phyloP scores from a whole-genome alignment of 208 protist species.

The Phytomonas sp. region DNA sequence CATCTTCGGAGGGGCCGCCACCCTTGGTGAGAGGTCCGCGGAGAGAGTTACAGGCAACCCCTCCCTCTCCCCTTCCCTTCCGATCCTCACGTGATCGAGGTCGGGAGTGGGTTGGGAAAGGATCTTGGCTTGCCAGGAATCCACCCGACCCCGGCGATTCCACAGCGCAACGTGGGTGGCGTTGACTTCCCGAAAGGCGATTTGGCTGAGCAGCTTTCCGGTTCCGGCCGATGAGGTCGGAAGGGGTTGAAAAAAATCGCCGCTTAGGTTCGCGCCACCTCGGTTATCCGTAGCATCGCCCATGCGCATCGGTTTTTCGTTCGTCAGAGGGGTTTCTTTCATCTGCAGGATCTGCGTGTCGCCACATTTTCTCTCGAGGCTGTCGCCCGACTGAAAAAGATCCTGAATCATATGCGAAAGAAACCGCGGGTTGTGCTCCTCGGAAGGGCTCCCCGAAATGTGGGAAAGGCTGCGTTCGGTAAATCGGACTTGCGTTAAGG shows the following conservation, averaged over 20 bases:
- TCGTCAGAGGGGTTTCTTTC: too few relatives aligned
- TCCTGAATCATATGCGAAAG: constrained; percentile 37
- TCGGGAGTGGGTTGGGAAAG: too few relatives aligned
- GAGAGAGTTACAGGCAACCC: too few relatives aligned
- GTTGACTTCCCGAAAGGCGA: not conserved
- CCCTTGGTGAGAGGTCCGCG: too few relatives aligned
- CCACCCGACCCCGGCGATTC: not conserved
- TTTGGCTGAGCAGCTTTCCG: not conserved
- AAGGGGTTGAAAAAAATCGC: not conserved
- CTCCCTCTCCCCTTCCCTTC: too few relatives aligned
- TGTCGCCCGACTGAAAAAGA: constrained; percentile 23
- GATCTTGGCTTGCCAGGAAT: not conserved
- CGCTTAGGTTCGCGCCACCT: not conserved
- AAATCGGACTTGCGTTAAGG: constrained; percentile 37
- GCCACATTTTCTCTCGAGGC: not conserved
- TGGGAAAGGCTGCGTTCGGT: constrained; percentile 14
- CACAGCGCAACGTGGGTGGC: not conserved
- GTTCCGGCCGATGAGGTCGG: not conserved
- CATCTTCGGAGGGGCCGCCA: too few relatives aligned
- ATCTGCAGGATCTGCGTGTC: too few relatives aligned
- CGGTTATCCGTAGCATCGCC: too few relatives aligned
- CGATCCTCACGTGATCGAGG: too few relatives aligned
- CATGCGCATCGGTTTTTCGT: too few relatives aligned
- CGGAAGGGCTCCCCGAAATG: not conserved
- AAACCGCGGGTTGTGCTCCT: constrained; percentile 25